These are phyloP conservation scores for Evansstolkia leycettana DNA, from an alignment of 495 filamentous ascomycete genomes.

Conservation along the genomic window DNA sequence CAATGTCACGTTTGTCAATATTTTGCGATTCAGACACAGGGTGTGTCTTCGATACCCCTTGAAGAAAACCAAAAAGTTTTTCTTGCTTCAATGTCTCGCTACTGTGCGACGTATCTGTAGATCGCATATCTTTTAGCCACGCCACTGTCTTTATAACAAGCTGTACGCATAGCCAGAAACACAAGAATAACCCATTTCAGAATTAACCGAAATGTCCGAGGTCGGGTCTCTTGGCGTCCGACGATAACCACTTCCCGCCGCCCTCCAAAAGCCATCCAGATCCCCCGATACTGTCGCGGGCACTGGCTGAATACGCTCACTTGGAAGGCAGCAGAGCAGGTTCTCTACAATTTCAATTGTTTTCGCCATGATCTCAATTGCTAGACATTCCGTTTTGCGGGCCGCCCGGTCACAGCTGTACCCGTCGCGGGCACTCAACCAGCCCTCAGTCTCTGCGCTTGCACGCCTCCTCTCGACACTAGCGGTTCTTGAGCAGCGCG, in stretches of 20 bases:
- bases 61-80: background rate
- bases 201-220: constrained; percentile 32
- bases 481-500: constrained; percentile 84
- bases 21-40: constrained; percentile 1
- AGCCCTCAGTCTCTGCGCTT: constrained; percentile 34
- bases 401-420: constrained; percentile 33
- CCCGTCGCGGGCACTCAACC: constrained; percentile 17
- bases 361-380: constrained; percentile 29
- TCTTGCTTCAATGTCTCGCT: background rate
- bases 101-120: background rate
- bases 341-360: constrained; percentile 1
- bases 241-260: constrained; percentile 9
- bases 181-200: background rate
- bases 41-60: background rate
- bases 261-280: constrained; percentile 19
- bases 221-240: constrained; percentile 20
- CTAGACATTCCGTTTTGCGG: constrained; percentile 34
- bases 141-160: too few species aligned
- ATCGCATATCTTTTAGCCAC: too few species aligned
- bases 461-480: constrained; percentile 74
- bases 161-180: too few species aligned
- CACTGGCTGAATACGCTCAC: too few species aligned
- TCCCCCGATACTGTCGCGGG: background rate
- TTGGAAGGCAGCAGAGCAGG: constrained; percentile 3
- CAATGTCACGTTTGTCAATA: constrained; percentile 23